Percentiles rank a stretch among this genome's conserved stretches.
These are phyloP conservation scores for Aspergillus tamarii DNA, from an alignment of 2,329 filamentous ascomycete species.

Conservation along the genomic window DNA sequence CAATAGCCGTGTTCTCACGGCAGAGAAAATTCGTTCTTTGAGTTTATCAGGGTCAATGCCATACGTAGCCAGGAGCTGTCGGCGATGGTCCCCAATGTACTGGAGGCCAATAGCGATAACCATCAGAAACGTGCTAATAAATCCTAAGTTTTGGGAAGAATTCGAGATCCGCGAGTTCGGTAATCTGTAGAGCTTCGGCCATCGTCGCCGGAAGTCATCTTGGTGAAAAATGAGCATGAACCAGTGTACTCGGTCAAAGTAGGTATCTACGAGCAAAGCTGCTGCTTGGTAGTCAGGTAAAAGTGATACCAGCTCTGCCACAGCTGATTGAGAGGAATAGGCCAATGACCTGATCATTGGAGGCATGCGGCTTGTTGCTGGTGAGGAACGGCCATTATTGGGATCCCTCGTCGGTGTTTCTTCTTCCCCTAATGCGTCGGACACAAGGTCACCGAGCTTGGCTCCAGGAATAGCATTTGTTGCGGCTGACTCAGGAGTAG, in stretches of 20 bases:
- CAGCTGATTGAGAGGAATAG: conserved; percentile 8
- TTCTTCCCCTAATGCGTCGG: background rate
- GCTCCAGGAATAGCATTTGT: conserved; percentile 23
- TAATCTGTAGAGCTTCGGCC: conserved; percentile 21
- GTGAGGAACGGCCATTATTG: background rate
- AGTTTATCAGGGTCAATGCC: conserved; percentile 10
- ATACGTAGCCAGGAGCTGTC: conserved; percentile 5
- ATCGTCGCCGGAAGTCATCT: conserved; percentile 31
- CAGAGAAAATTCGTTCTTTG: conserved; percentile 21
- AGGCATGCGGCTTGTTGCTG: background rate
- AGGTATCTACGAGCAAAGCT: conserved; percentile 36
- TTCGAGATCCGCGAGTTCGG: background rate
- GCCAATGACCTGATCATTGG: background rate
- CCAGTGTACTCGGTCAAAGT: conserved; percentile 46
- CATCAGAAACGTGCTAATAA: conserved; percentile 27
- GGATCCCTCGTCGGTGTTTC: background rate
- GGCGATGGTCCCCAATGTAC: conserved; percentile 23
- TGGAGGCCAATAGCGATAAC: conserved; percentile 29
- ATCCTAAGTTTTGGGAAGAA: conserved; percentile 4
- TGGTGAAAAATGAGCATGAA: conserved; percentile 45
- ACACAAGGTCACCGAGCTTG: background rate
- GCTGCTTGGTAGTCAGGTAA: conserved; percentile 29
- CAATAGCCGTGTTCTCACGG: conserved; percentile 20
- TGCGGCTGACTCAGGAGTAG: conserved; percentile 11
- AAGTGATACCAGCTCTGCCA: conserved; percentile 16